Evolutionary conservation across 306 rosid genomes (phyloP).

Genomic region (Sphenostylis stenocarpa): DNA sequence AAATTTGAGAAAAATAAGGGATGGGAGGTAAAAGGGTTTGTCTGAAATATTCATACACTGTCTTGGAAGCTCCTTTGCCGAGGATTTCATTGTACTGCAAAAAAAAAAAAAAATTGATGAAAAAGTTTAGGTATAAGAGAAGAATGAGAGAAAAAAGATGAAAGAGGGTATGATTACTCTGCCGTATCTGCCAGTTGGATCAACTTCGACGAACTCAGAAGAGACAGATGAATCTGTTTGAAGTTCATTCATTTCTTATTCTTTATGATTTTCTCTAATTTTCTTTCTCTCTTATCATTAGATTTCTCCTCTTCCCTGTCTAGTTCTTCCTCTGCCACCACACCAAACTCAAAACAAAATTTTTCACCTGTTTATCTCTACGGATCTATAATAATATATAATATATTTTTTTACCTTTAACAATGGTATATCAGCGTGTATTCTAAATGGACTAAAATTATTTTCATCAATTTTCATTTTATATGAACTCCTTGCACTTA

Average conservation of each 20-base stretch:
- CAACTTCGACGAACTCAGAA: conserved; percentile 81
- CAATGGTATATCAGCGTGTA: too few relatives aligned
- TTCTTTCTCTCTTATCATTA: conserved; percentile 1
- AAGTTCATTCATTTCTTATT: conserved; percentile 58
- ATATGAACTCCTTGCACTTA: too few relatives aligned
- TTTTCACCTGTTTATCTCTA: background rate
- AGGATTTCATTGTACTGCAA: conserved; percentile 89
- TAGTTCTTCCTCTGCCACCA: background rate
- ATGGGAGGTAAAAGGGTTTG: conserved; percentile 20
- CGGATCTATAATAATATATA: background rate
- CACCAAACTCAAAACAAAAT: background rate
- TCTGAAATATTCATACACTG: conserved; percentile 58
- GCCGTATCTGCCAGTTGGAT: conserved; percentile 99
- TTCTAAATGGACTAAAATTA: too few relatives aligned
- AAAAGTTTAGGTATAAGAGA: background rate
- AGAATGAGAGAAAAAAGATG: background rate
- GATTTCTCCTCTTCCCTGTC: background rate
- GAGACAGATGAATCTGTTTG: conserved; percentile 52
- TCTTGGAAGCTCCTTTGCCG: conserved; percentile 98
- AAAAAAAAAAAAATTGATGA: conserved; percentile 26
- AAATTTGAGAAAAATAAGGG: conserved; percentile 1
- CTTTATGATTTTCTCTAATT: background rate
- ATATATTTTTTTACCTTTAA: background rate
- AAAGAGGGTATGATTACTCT: conserved; percentile 46
- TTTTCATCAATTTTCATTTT: too few relatives aligned